phyloP scores from a whole-genome alignment of 108 stramenopile species.

The Nitzschia sp. region DNA sequence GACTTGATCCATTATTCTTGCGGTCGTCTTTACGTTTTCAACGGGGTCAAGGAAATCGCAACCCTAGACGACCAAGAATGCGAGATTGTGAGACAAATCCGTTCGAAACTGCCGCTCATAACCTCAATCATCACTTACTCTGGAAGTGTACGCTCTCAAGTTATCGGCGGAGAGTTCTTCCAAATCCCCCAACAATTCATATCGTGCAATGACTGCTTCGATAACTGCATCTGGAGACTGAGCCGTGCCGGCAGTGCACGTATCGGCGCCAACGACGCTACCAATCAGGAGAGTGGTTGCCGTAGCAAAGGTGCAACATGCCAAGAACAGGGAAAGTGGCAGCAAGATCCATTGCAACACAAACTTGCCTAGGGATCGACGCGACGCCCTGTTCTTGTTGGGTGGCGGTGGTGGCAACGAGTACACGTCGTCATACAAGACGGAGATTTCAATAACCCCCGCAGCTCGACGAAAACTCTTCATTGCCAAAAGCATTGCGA shows the following conservation, averaged over 20 bases:
- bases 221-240: background rate
- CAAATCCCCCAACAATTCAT: background rate
- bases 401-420: too few species aligned
- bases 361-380: background rate
- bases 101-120: too few species aligned
- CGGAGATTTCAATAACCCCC: too few species aligned
- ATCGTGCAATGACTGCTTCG: background rate
- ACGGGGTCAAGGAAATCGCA: slow-evolving; percentile 12
- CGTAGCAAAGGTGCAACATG: background rate
- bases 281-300: background rate
- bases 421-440: too few species aligned
- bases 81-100: too few species aligned
- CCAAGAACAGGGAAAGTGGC: background rate
- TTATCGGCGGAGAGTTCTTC: background rate
- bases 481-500: background rate
- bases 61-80: background rate
- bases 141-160: slow-evolving; percentile 7
- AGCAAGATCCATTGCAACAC: background rate
- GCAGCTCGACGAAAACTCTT: background rate
- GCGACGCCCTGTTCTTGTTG: too few species aligned
- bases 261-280: background rate
- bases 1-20: slow-evolving; percentile 5
- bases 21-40: background rate
- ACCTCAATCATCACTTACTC: background rate
- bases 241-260: background rate